Percentiles rank a stretch among this genome's conserved stretches.
These are phyloP conservation scores for Candida glaebosa DNA, from an alignment of 805 yeast genomes.

Conservation along the genomic window DNA sequence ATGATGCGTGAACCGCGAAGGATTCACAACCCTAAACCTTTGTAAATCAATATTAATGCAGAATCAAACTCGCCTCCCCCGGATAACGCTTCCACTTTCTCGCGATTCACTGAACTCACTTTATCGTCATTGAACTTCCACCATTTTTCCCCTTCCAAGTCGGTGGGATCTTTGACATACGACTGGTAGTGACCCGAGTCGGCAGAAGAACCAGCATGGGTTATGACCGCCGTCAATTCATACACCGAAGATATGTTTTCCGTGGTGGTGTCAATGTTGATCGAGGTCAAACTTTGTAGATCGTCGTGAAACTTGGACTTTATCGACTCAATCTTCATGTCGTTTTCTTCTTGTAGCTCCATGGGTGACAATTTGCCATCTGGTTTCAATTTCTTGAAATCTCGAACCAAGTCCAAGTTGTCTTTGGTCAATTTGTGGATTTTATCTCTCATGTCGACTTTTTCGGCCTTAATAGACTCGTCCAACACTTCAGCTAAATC, in stretches of 20 bases:
- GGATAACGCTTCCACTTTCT: slow-evolving; percentile 77
- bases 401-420: slow-evolving; percentile 66
- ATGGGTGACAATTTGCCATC: slow-evolving; percentile 39
- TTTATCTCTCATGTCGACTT: slow-evolving; percentile 71
- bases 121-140: slow-evolving; percentile 94
- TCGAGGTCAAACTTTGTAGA: slow-evolving; percentile 24
- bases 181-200: slow-evolving; percentile 98
- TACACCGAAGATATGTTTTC: slow-evolving; percentile 88
- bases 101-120: slow-evolving; percentile 72
- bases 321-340: slow-evolving; percentile 45
- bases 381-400: slow-evolving; percentile 57
- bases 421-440: slow-evolving; percentile 73
- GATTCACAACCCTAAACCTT: slow-evolving; percentile 61
- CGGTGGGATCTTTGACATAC: slow-evolving; percentile 69
- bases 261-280: slow-evolving; percentile 39
- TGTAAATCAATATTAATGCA: slow-evolving; percentile 84
- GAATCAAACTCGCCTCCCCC: slow-evolving; percentile 99
- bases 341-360: slow-evolving; percentile 55
- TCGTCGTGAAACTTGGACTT: slow-evolving; percentile 50
- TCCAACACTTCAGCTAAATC: slow-evolving; percentile 86
- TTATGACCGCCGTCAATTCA: slow-evolving; percentile 75
- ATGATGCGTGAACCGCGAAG: neutral
- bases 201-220: slow-evolving; percentile 94
- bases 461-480: slow-evolving; percentile 64
- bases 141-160: slow-evolving; percentile 73